Evolutionary conservation across 2,329 filamentous ascomycete species (phyloP), one percentile per base, ranked within the genome.

Genomic region (Phyllosticta paracitricarpa): DNA sequence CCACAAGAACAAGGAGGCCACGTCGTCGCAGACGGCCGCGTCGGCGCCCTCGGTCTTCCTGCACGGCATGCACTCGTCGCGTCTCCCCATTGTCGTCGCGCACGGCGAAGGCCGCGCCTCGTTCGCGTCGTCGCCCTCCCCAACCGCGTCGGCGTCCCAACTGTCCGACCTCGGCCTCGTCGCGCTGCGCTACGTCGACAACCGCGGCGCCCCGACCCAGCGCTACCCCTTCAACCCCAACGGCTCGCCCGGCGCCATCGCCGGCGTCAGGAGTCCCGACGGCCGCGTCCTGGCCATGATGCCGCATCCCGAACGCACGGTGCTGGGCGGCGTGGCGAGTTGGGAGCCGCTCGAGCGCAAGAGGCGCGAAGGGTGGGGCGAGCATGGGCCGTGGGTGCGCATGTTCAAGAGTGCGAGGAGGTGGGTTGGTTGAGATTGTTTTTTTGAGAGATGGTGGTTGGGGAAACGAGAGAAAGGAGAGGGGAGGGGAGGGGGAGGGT

Each of bases 271-370:
- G 67, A 91, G 84, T 68, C 82, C 79, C 53, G 87, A 96, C 70
- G 91, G 91, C 12, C 82, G 89, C 62, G 89, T 95, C 1, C 75
- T 96, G 66, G 91, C 91, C 6, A 84, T 96, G 77, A 96, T 97
- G 91, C 92, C 92, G 64, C 91, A 96, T 73, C 91, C 91, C 0
- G 91, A 97, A 78, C 84, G 91, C n/a, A 95, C 89, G 17, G 85
- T 96, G 62, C 78, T 95, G 78, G 85, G 84, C 62, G 89, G 90
- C 62, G 86, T 91, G 63, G 85, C 82, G 56, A 93, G 89, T 73
- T 96, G 87, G 73, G 77, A 88, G 64, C 88, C 90, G 7, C 79
- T 84, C 63, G 82, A 83, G 12, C 75, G 77, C 68, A 73, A 70
- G 35, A 48, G 6, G 40, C 17, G 25, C 19, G 81, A 82, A 66